Conservation (phyloP, 1,139 yeast species). For the Geotrichum carabidarum region DNA sequence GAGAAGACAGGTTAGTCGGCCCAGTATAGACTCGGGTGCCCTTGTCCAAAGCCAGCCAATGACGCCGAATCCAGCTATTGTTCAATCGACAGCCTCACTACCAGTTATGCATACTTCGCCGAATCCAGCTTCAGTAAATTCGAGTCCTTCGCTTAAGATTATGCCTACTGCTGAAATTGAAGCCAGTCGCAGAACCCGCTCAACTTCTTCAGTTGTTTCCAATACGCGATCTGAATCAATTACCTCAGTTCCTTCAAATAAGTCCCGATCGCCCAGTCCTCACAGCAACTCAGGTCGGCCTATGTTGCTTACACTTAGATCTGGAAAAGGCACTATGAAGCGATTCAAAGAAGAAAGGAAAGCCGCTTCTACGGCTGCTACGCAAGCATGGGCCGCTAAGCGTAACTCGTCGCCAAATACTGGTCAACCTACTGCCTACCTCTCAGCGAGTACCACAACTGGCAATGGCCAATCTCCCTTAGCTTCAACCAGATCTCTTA, state of each 20-base stretch:
- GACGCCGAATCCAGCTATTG: neutral
- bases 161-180: neutral
- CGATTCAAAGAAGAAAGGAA: constrained; percentile 10
- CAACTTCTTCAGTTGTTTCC: neutral
- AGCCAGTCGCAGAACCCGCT: neutral
- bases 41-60: neutral
- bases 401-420: neutral
- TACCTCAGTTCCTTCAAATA: neutral
- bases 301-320: constrained; percentile 14
- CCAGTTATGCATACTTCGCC: neutral
- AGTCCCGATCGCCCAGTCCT: neutral
- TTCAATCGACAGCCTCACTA: neutral
- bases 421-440: neutral
- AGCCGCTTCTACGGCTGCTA: constrained; percentile 3
- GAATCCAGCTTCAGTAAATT: neutral
- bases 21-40: neutral
- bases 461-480: neutral
- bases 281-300: constrained; percentile 7
- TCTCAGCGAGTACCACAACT: neutral
- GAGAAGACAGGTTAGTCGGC: constrained; percentile 15
- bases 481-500: neutral
- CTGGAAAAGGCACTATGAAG: constrained; percentile 10
- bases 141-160: neutral
- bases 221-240: constrained; percentile 3
- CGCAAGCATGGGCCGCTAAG: constrained; percentile 4